Evolutionary conservation across 1,139 yeast species (phyloP), one percentile per base, ranked within the genome.

Genomic region (Diutina siamensis): DNA sequence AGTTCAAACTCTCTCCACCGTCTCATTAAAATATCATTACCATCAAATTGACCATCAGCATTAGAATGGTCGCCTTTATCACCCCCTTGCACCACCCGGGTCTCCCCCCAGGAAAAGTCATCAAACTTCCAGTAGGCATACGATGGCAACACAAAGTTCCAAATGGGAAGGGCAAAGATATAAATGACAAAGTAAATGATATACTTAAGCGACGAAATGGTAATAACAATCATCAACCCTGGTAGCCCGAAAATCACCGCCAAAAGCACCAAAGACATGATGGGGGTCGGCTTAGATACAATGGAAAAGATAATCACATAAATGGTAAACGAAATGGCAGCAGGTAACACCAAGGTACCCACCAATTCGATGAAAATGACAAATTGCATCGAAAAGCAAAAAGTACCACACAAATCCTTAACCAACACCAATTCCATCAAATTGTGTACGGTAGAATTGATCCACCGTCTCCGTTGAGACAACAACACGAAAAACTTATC

Each of bases 71-170:
- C 95, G 33, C 79, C 84, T 52, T 72, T 73, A 50, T 71, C 78
- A 10, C 78, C 94, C 42, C 92, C 94, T 18, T 78, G 78, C 48
- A 92, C 79, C 19, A 84, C 74, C 70, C 98, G 77, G 4, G 98
- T 92, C 53, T 89, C 97, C 62, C 98, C 98, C 98, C 98, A 92
- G 56, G 92, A 80, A 67, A 92, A 92, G 63, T 92, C 98, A 63
- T 92, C 98, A 64, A 92, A 92, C 63, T 89, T 89, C 98, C 98
- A 92, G 56, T 63, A 92, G 0, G 97, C 87, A 63, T 92, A 86
- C 45, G 78, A 61, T 3, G 98, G 98, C 47, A 92, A 71, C 4
- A 89, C 82, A 59, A 92, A 85, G 62, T 92, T 92, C 98, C 98
- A 92, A 50, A 92, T 72, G 32, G 97, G 97, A 51, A 92, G 74